These are phyloP conservation scores for Naumovozyma castellii DNA, from an alignment of 805 yeast genomes.

Conservation along the genomic window DNA sequence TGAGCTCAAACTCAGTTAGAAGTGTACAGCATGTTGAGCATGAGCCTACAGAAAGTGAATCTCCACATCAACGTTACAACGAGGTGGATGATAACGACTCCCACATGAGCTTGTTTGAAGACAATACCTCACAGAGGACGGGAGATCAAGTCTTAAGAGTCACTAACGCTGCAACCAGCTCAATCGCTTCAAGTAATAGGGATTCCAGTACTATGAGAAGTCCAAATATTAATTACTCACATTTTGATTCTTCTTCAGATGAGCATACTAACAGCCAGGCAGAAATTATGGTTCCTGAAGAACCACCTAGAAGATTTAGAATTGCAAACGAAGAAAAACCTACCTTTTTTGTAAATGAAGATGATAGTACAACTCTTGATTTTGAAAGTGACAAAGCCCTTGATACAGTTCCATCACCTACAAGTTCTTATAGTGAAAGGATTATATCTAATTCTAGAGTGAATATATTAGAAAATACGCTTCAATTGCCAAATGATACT, in stretches of 20 bases:
- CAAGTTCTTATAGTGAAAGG: not conserved
- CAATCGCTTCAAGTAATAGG: not conserved
- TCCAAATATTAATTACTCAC: not conserved
- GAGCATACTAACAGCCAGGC: not conserved
- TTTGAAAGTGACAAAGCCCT: conserved; percentile 1
- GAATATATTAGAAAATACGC: not conserved
- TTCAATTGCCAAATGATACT: not conserved
- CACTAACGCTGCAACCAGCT: not conserved
- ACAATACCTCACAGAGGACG: conserved; percentile 3
- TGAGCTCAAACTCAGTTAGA: conserved; percentile 11
- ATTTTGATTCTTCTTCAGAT: not conserved
- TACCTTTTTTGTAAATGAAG: conserved; percentile 17
- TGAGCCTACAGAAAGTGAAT: not conserved
- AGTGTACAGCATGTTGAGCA: conserved; percentile 13
- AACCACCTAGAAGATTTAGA: conserved; percentile 16
- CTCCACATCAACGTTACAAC: not conserved
- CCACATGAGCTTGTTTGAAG: no score
- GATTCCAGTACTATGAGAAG: not conserved
- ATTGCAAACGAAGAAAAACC: conserved; percentile 27
- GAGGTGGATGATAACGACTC: not conserved
- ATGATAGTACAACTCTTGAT: conserved; percentile 7
- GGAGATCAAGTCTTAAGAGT: conserved; percentile 3
- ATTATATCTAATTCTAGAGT: not conserved
- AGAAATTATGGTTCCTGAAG: conserved; percentile 1
- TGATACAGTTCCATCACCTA: not conserved